Conservation (phyloP, 352 stramenopile genomes). For the Phytophthora europaea region DNA sequence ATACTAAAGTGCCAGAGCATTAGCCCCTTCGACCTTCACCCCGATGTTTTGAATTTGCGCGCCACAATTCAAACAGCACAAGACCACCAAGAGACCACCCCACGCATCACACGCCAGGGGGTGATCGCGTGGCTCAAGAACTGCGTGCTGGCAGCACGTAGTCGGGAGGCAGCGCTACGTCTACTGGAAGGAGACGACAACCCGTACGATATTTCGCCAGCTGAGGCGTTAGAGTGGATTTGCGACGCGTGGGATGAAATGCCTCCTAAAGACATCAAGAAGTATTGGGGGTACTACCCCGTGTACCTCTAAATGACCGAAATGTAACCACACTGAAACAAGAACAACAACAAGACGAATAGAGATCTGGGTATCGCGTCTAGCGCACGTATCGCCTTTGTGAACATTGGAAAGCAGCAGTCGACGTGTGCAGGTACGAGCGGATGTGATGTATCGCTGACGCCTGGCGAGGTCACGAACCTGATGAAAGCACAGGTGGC, state of each 20-base stretch:
- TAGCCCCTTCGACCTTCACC: background rate
- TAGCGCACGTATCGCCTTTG: too few relatives aligned
- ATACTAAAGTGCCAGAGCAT: too few relatives aligned
- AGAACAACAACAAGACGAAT: too few relatives aligned
- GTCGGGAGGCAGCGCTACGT: background rate
- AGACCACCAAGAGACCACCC: too few relatives aligned
- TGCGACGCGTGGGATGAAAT: constrained; percentile 11
- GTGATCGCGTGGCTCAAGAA: constrained; percentile 12
- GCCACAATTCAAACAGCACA: background rate
- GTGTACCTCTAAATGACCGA: too few relatives aligned
- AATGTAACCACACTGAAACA: too few relatives aligned
- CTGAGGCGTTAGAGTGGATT: constrained; percentile 1
- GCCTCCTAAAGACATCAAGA: constrained; percentile 8
- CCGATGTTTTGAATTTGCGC: background rate
- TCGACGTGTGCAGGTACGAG: too few relatives aligned
- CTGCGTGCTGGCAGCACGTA: background rate
- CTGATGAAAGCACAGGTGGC: constrained; percentile 71
- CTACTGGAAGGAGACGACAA: constrained; percentile 5
- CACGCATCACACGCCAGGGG: background rate
- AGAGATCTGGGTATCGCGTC: too few relatives aligned
- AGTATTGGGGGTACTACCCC: constrained; percentile 10
- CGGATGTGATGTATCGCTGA: constrained; percentile 57
- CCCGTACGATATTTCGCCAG: constrained; percentile 3
- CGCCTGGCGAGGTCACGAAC: constrained; percentile 50
- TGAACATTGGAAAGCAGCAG: too few relatives aligned